These are phyloP conservation scores for Chiua sp. DNA, from an alignment of 1,284 basidiomycete genomes.

Conservation along the genomic window DNA sequence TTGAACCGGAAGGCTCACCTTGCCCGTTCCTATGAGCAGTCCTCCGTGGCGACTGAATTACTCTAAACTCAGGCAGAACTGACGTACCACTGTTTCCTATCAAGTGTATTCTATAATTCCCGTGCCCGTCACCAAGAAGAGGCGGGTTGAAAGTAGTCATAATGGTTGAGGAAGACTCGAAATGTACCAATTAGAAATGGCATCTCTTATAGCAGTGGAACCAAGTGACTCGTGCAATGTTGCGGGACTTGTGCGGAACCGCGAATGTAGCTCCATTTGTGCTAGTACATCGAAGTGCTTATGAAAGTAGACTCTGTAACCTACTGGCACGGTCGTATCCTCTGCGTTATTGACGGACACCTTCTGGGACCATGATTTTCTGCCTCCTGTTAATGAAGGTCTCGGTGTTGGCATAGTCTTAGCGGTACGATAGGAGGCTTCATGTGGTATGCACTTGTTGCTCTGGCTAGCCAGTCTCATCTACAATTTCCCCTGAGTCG, in stretches of 20 bases:
- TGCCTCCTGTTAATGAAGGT: no score
- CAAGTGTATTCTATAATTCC: slow-evolving; percentile 53
- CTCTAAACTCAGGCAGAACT: background rate
- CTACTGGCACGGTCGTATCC: no score
- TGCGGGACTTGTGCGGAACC: background rate
- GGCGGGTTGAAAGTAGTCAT: slow-evolving; percentile 37
- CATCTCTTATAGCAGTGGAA: background rate
- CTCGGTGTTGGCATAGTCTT: no score
- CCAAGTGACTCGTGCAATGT: background rate
- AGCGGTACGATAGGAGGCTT: no score
- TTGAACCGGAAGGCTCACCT: slow-evolving; percentile 38
- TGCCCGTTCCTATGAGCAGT: slow-evolving; percentile 45
- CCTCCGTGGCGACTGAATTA: slow-evolving; percentile 2
- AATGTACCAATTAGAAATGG: no score
- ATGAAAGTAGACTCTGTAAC: no score
- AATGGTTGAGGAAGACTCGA: background rate
- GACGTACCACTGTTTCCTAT: slow-evolving; percentile 60
- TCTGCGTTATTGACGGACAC: no score
- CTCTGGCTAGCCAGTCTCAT: no score
- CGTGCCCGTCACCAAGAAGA: slow-evolving; percentile 53
- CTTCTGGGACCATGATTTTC: no score
- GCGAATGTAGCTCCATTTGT: background rate
- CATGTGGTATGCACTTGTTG: no score
- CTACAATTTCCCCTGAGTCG: no score
- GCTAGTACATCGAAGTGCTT: no score